Evolutionary conservation across 163 green algal genomes (phyloP), one percentile per base, ranked within the genome.

Genomic region (Scenedesmus sp.): DNA sequence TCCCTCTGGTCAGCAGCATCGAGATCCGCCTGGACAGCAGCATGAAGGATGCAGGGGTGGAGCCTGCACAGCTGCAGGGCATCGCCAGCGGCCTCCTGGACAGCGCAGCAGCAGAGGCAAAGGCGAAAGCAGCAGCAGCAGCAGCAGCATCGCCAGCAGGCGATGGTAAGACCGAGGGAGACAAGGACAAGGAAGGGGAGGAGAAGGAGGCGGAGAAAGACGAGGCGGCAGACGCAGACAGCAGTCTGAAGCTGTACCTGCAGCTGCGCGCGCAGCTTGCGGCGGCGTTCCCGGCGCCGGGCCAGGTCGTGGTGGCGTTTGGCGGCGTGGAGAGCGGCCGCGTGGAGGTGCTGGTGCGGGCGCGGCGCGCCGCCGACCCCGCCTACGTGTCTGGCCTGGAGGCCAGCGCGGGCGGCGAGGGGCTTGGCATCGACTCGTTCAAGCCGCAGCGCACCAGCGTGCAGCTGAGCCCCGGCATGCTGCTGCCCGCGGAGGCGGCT

Each of bases 401-500:
- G 87, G 87, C 70, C 33, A 95, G 91, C 2, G 96, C 96, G 44
- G 87, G 78, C 33, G 96, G 96, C 3, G 90, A 94, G 78, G 97
- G 97, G 12, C 93, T 91, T 18, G 96, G 95, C 59, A 97, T 98
- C n/a, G 95, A 98, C 70, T 70, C 90, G 0, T 97, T 98, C 92
- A 51, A 89, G 15, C 94, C 95, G 26, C 68, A 90, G n/a, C 91
- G 93, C 4, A 92, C 82, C 0, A 81, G 90, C 10, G 76, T 95
- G 59, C 83, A 96, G 92, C 78, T 97, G 24, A 94, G 90, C 61
- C 92, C 94, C 43, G 94, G 94, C 80, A 95, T 97, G 91, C 94
- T 90, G 83, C 91, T 98, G n/a, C 93, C 95, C 2, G 79, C 81
- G 3, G 92, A 94, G 80, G 91, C 85, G 13, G 37, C 95, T 26